phyloP scores from a whole-genome alignment of 805 yeast genomes.

The Schwanniomyces occidentalis region DNA sequence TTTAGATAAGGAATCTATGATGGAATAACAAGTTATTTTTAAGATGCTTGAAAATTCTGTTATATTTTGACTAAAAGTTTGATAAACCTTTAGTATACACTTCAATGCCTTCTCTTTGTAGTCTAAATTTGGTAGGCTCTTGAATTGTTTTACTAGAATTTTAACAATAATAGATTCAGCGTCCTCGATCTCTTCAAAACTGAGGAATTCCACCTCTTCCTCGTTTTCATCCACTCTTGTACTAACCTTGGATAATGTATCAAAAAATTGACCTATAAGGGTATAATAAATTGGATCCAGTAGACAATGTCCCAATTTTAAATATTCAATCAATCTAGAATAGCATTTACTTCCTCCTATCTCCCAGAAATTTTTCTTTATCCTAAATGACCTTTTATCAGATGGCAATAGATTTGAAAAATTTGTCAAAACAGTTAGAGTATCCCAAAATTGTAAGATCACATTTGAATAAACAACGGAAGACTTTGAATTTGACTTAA shows the following conservation, averaged over 20 bases:
- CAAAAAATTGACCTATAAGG: slow-evolving; percentile 22
- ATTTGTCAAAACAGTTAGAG: slow-evolving; percentile 42
- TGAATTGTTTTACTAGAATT: slow-evolving; percentile 17
- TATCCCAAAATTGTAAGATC: slow-evolving; percentile 49
- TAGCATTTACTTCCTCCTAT: slow-evolving; percentile 43
- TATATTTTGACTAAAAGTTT: slow-evolving; percentile 11
- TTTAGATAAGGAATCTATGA: slow-evolving; percentile 10
- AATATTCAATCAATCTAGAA: slow-evolving; percentile 45
- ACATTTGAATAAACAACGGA: slow-evolving; percentile 46
- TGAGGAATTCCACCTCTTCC: slow-evolving; percentile 18
- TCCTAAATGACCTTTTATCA: slow-evolving; percentile 13
- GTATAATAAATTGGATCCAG: slow-evolving; percentile 53
- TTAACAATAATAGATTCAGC: slow-evolving; percentile 18
- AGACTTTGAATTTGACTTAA: slow-evolving; percentile 21
- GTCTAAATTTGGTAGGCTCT: slow-evolving; percentile 12
- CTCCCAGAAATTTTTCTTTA: slow-evolving; percentile 55
- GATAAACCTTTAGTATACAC: slow-evolving; percentile 17
- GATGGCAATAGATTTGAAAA: slow-evolving; percentile 11
- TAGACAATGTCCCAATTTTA: slow-evolving; percentile 54
- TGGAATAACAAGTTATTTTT: slow-evolving; percentile 1
- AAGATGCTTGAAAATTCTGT: slow-evolving; percentile 3
- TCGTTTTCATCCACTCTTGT: slow-evolving; percentile 2
- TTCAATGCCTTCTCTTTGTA: slow-evolving; percentile 19
- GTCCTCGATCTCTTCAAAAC: slow-evolving; percentile 17
- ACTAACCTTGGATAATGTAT: slow-evolving; percentile 11